These are phyloP conservation scores for Ophiostoma sp. DNA, from an alignment of 2,329 filamentous ascomycete species.

Conservation along the genomic window DNA sequence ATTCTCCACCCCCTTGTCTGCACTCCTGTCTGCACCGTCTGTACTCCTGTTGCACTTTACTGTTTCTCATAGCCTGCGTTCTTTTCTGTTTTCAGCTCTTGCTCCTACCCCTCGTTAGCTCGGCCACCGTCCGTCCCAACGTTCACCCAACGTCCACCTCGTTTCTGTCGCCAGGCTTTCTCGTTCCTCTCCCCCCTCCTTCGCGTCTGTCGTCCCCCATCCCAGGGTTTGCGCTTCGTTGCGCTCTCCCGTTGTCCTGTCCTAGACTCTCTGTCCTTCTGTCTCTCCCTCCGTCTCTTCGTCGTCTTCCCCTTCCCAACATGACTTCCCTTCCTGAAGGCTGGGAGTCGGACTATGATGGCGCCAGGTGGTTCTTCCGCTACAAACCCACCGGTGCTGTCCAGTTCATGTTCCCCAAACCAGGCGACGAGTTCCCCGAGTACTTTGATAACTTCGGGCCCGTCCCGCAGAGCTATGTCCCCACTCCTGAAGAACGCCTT, in stretches of 20 bases:
- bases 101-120: neutral
- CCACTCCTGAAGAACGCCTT: conserved; percentile 55
- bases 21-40: neutral
- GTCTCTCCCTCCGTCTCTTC: neutral
- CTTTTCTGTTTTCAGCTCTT: neutral
- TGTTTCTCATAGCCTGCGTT: conserved; percentile 3
- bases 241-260: neutral
- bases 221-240: conserved; percentile 12
- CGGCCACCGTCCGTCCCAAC: neutral
- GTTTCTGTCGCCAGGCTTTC: conserved; percentile 10
- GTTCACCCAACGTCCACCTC: neutral
- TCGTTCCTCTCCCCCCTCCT: neutral
- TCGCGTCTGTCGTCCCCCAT: neutral
- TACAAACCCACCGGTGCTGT: conserved; percentile 55
- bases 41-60: neutral
- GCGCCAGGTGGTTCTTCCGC: conserved; percentile 57
- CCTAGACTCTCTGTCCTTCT: neutral
- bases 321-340: conserved; percentile 52
- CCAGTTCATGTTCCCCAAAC: conserved; percentile 58
- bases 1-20: neutral
- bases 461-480: conserved; percentile 35
- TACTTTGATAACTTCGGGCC: conserved; percentile 43
- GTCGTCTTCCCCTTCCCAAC: neutral
- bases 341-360: conserved; percentile 61
- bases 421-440: conserved; percentile 60